phyloP scores from a whole-genome alignment of 805 yeast species.

The Kazachstania kunashirensis region DNA sequence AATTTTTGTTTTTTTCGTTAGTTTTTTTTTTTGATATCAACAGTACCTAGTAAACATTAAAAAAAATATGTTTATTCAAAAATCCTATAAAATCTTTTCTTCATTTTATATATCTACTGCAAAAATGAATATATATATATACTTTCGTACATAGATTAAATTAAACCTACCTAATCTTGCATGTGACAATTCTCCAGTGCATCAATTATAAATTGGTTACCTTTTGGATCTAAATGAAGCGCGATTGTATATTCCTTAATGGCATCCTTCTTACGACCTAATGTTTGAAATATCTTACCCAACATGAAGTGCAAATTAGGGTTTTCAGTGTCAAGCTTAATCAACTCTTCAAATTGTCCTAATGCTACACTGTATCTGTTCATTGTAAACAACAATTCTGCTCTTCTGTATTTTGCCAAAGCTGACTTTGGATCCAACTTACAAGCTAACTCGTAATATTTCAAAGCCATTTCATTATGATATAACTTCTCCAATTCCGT shows the following conservation, averaged over 20 bases:
- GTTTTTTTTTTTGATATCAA: too few species aligned
- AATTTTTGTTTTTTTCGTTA: too few species aligned
- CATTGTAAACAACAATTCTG: slow-evolving; percentile 65
- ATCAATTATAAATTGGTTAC: slow-evolving; percentile 73
- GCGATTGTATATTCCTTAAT: slow-evolving; percentile 82
- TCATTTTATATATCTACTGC: too few species aligned
- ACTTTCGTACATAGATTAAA: neutral
- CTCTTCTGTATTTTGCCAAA: slow-evolving; percentile 79
- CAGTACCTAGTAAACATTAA: too few species aligned
- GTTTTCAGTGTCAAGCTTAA: slow-evolving; percentile 82
- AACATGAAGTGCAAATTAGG: slow-evolving; percentile 84
- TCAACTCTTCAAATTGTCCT: slow-evolving; percentile 61
- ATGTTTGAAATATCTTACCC: slow-evolving; percentile 75
- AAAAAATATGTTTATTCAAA: too few species aligned
- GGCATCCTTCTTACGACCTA: slow-evolving; percentile 67
- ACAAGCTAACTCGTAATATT: slow-evolving; percentile 75
- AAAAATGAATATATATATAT: too few species aligned
- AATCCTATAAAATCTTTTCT: too few species aligned
- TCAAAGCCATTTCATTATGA: slow-evolving; percentile 59
- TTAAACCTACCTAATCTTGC: slow-evolving; percentile 14
- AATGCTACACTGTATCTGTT: slow-evolving; percentile 65
- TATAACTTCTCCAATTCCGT: slow-evolving; percentile 78
- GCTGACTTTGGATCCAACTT: slow-evolving; percentile 79
- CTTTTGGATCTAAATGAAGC: slow-evolving; percentile 84
- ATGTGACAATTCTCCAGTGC: slow-evolving; percentile 53